Conservation (phyloP, 768 basidiomycete genomes). For the Leccinum rimulosum region DNA sequence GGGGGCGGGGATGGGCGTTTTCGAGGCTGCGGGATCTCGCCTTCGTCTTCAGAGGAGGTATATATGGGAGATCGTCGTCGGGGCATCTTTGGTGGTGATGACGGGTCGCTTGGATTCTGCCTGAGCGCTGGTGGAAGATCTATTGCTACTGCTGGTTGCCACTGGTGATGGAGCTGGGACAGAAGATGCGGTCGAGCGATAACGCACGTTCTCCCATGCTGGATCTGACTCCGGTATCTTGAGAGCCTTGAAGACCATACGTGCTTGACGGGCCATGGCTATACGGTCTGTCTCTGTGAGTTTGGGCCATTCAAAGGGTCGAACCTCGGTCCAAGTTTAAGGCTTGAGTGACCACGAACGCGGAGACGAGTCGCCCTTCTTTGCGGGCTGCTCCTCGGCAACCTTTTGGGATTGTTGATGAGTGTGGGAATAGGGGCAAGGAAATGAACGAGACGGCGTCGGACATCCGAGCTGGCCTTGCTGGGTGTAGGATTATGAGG, state of each 20-base stretch:
- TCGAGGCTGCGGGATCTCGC: constrained; percentile 35
- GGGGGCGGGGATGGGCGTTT: constrained; percentile 30
- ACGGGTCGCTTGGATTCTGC: constrained; percentile 43
- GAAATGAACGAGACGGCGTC: constrained; percentile 47
- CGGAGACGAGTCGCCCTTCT: constrained; percentile 37
- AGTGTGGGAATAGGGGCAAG: constrained; percentile 16
- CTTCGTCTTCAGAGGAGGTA: constrained; percentile 66
- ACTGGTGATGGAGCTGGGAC: constrained; percentile 17
- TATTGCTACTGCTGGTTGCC: constrained; percentile 16
- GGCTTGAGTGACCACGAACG: constrained; percentile 54
- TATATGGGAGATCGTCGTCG: constrained; percentile 61
- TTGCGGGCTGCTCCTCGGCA: constrained; percentile 42
- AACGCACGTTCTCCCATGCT: constrained; percentile 56
- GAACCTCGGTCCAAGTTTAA: constrained; percentile 63
- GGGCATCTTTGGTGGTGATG: constrained; percentile 41
- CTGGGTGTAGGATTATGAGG: constrained; percentile 21
- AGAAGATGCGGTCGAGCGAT: constrained; percentile 23
- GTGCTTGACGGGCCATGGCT: constrained; percentile 51
- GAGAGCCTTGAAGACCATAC: constrained; percentile 45
- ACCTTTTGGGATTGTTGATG: constrained; percentile 36
- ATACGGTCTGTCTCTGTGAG: constrained; percentile 48
- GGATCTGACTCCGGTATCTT: constrained; percentile 60
- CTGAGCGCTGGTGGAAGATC: constrained; percentile 26
- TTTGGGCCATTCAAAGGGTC: constrained; percentile 60
- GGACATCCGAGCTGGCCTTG: constrained; percentile 23